Percentiles rank a stretch among this genome's conserved stretches.
Conservation (phyloP, 139 green algal genomes). For the Deuterostichococcus epilithicus region DNA sequence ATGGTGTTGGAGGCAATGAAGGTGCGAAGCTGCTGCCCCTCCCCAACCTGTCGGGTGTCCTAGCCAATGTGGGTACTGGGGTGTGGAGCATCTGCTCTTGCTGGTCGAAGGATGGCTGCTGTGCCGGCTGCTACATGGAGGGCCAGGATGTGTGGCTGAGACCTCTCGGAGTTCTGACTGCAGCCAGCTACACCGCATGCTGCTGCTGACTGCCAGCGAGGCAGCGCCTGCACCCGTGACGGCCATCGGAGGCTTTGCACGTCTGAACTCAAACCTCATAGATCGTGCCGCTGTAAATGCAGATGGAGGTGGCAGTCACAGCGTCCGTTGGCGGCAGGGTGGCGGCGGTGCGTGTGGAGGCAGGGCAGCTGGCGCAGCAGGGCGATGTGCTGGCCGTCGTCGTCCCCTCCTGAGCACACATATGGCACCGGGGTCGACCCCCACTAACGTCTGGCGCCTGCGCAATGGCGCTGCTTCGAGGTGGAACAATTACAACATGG, state of each 20-base stretch:
- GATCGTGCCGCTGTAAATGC: neutral
- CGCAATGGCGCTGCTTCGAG: no score
- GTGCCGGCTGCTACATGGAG: neutral
- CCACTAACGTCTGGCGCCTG: no score
- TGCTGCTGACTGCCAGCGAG: no score
- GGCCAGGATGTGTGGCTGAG: no score
- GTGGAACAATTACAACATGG: no score
- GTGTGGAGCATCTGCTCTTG: no score
- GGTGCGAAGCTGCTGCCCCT: neutral
- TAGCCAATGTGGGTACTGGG: no score
- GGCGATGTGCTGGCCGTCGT: constrained; percentile 45
- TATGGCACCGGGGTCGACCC: no score
- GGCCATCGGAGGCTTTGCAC: neutral
- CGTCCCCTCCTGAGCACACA: no score
- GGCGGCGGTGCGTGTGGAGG: constrained; percentile 31
- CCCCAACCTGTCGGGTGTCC: no score
- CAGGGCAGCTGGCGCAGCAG: constrained; percentile 31
- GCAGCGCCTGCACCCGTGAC: no score
- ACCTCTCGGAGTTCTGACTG: no score
- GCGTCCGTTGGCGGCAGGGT: constrained; percentile 41
- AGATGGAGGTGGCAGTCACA: constrained; percentile 60
- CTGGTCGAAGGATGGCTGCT: neutral
- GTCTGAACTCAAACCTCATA: neutral
- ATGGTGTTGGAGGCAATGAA: constrained; percentile 77
- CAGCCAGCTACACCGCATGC: neutral